phyloP scores from a whole-genome alignment of 1,139 yeast species.

The Yarrowia galli region DNA sequence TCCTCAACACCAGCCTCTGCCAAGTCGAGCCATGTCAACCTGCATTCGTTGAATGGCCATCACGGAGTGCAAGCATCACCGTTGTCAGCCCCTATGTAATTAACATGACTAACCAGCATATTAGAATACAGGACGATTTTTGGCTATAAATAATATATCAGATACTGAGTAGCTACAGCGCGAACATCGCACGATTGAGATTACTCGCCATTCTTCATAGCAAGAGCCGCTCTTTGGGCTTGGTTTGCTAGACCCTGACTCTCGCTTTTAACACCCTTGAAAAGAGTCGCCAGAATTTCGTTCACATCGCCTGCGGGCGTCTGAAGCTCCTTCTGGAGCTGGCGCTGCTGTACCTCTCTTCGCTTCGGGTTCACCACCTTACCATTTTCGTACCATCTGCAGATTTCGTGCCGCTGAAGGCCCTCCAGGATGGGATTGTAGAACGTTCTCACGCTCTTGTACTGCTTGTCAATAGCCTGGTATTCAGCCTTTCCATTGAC shows the following conservation, averaged over 20 bases:
- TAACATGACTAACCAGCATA: neutral
- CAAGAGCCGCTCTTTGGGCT: slow-evolving; percentile 30
- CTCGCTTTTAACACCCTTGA: slow-evolving; percentile 34
- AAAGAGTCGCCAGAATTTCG: slow-evolving; percentile 18
- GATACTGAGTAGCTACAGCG: neutral
- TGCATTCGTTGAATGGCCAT: slow-evolving; percentile 16
- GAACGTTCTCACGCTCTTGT: slow-evolving; percentile 28
- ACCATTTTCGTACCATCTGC: slow-evolving; percentile 38
- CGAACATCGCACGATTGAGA: neutral
- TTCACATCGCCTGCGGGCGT: neutral
- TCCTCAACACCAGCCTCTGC: slow-evolving; percentile 9
- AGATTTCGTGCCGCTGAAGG: slow-evolving; percentile 32
- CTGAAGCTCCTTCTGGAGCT: slow-evolving; percentile 13
- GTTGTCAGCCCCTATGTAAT: slow-evolving; percentile 14
- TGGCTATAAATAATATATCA: slow-evolving; percentile 25
- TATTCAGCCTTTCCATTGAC: slow-evolving; percentile 15
- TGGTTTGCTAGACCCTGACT: slow-evolving; percentile 30
- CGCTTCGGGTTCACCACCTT: slow-evolving; percentile 37
- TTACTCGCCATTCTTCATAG: slow-evolving; percentile 33
- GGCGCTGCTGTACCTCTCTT: slow-evolving; percentile 29
- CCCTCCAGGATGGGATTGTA: slow-evolving; percentile 34
- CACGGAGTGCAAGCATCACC: neutral
- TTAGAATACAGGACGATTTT: slow-evolving; percentile 4
- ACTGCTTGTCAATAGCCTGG: slow-evolving; percentile 25
- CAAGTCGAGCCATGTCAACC: slow-evolving; percentile 20